Conservation (phyloP, 768 basidiomycete species). For the Leccinum incarnatum region DNA sequence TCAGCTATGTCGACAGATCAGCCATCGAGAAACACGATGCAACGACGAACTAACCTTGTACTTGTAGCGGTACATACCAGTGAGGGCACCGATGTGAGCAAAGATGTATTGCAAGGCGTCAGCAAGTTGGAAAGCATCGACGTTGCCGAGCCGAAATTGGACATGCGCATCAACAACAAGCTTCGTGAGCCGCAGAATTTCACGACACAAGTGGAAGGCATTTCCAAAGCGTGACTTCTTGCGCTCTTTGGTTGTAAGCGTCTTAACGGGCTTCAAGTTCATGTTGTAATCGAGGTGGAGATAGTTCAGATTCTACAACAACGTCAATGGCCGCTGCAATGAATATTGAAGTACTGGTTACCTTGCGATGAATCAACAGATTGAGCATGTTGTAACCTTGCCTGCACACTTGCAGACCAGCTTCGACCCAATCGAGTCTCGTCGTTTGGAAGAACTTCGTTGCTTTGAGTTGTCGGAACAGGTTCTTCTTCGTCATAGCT, state of each 20-base stretch:
- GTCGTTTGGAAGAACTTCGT: constrained; percentile 99
- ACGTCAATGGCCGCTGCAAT: constrained; percentile 1
- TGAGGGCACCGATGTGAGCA: constrained; percentile 94
- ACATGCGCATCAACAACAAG: constrained; percentile 99
- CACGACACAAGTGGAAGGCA: constrained; percentile 96
- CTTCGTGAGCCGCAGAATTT: constrained; percentile 96
- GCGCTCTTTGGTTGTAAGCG: constrained; percentile 97
- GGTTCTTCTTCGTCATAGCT: constrained; percentile 96
- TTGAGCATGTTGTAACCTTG: constrained; percentile 99
- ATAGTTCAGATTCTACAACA: constrained; percentile 77
- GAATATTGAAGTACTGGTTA: constrained; percentile 21
- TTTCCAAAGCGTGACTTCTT: constrained; percentile 99
- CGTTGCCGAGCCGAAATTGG: constrained; percentile 96
- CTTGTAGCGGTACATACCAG: constrained; percentile 99
- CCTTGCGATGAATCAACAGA: constrained; percentile 97
- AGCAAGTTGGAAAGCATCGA: constrained; percentile 98
- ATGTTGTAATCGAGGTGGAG: constrained; percentile 97
- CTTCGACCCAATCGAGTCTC: constrained; percentile 97
- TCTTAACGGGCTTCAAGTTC: constrained; percentile 98
- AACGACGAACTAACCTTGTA: constrained; percentile 70
- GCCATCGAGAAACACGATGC: constrained; percentile 3
- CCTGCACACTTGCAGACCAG: constrained; percentile 95
- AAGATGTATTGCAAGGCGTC: constrained; percentile 99
- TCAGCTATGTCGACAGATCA: constrained; percentile 52
- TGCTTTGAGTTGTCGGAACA: constrained; percentile 94